A percentile compares a stretch with the other conserved stretches of the same genome.
Conservation (phyloP, 345 rosid species). For the Angophora floribunda region DNA sequence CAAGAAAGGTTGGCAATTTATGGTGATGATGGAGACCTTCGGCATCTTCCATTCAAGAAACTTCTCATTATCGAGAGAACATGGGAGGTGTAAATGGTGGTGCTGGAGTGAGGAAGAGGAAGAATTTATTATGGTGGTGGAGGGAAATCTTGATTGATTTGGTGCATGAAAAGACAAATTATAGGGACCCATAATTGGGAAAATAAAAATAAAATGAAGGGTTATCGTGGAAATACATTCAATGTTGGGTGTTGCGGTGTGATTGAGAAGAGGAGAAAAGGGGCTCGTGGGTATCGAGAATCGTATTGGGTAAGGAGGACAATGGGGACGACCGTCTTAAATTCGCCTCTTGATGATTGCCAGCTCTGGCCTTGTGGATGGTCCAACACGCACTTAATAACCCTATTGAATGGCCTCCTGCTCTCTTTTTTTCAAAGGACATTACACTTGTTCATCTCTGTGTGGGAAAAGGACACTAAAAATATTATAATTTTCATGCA, state of each 20-base stretch:
- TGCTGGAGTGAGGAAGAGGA: background rate
- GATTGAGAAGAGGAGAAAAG: conserved; percentile 1
- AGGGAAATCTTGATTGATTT: conserved; percentile 1
- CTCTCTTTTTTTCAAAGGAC: background rate
- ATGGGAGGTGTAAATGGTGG: background rate
- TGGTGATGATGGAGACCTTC: conserved; percentile 16
- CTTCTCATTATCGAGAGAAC: background rate
- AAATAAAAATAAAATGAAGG: conserved; percentile 1
- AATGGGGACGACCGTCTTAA: conserved; percentile 33
- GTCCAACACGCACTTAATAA: conserved; percentile 30
- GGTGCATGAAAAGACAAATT: conserved; percentile 3
- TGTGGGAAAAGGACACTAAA: background rate
- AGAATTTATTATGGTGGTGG: conserved; percentile 8
- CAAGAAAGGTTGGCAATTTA: conserved; percentile 23
- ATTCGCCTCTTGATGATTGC: conserved; percentile 19
- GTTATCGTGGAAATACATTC: background rate
- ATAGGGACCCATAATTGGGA: conserved; percentile 2
- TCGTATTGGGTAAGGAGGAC: conserved; percentile 2
- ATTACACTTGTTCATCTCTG: background rate
- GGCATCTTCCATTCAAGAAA: conserved; percentile 3
- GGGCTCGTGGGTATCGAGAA: background rate
- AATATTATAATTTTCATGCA: too few relatives aligned
- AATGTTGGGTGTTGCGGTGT: background rate
- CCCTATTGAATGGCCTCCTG: conserved; percentile 12
- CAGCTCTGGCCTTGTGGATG: conserved; percentile 23